These are phyloP conservation scores for Yamadazyma friedrichii DNA, from an alignment of 1,139 yeast species.

Conservation along the genomic window DNA sequence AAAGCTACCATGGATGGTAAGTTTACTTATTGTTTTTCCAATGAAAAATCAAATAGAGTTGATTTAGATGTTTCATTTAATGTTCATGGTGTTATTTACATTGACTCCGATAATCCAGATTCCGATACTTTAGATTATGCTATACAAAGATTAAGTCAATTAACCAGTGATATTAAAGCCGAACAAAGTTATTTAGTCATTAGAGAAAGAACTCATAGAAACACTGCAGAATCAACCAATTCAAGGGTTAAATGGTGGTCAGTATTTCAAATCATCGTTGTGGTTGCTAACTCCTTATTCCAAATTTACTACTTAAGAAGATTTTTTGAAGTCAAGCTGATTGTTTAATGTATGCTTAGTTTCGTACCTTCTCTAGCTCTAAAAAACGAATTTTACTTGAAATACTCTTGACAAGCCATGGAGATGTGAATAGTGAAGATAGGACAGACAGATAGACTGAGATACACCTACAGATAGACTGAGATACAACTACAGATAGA, in stretches of 20 bases:
- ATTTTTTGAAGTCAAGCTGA: slow-evolving; percentile 91
- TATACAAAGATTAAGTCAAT: slow-evolving; percentile 70
- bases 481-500: no score
- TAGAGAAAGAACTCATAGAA: slow-evolving; percentile 96
- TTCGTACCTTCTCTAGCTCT: no score
- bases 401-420: no score
- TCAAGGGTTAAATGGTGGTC: slow-evolving; percentile 99
- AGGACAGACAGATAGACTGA: no score
- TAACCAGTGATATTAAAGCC: slow-evolving; percentile 84
- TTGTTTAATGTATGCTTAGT: slow-evolving; percentile 48
- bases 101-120: slow-evolving; percentile 80
- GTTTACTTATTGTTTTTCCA: slow-evolving; percentile 87
- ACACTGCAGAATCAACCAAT: slow-evolving; percentile 96
- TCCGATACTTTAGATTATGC: slow-evolving; percentile 84
- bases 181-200: slow-evolving; percentile 92
- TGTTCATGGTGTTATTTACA: slow-evolving; percentile 88
- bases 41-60: slow-evolving; percentile 68
- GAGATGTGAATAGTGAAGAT: no score
- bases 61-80: slow-evolving; percentile 94
- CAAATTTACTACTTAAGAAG: slow-evolving; percentile 93
- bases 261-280: slow-evolving; percentile 82
- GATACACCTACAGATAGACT: no score
- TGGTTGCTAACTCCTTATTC: slow-evolving; percentile 81
- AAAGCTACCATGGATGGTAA: slow-evolving; percentile 69
- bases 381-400: no score